Percentiles rank a stretch among this genome's conserved stretches.
These are phyloP conservation scores for Amylocystis lapponica DNA, from an alignment of 768 basidiomycete genomes.

Conservation along the genomic window DNA sequence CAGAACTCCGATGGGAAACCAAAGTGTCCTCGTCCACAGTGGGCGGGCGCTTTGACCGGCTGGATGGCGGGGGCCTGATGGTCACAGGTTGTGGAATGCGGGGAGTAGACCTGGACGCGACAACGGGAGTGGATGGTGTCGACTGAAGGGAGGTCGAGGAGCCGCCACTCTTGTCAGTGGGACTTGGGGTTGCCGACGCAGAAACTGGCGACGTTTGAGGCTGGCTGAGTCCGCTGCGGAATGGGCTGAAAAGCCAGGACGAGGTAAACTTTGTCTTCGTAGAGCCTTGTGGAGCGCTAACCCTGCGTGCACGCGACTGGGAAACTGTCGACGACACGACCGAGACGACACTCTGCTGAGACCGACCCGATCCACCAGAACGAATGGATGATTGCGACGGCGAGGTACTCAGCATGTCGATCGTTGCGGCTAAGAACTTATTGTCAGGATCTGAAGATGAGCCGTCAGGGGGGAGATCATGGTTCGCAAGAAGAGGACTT, in stretches of 20 bases:
- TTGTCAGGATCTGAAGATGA: slow-evolving; percentile 11
- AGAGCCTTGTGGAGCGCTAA: slow-evolving; percentile 31
- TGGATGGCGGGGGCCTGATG: slow-evolving; percentile 24
- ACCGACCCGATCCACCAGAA: slow-evolving; percentile 46
- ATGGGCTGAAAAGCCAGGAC: slow-evolving; percentile 77
- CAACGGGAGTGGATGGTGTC: too few relatives aligned
- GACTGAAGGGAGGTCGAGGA: not conserved
- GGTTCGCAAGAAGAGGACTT: slow-evolving; percentile 47
- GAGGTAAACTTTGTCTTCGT: slow-evolving; percentile 45
- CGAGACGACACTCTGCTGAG: slow-evolving; percentile 34
- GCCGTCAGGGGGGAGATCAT: slow-evolving; percentile 46
- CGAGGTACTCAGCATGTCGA: slow-evolving; percentile 44
- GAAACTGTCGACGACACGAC: slow-evolving; percentile 21
- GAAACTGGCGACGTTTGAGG: slow-evolving; percentile 55
- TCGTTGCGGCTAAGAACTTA: slow-evolving; percentile 11
- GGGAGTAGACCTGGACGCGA: slow-evolving; percentile 16
- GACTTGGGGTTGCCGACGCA: slow-evolving; percentile 28
- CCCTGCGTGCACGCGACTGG: slow-evolving; percentile 10
- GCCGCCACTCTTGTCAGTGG: slow-evolving; percentile 7
- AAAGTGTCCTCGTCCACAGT: slow-evolving; percentile 54
- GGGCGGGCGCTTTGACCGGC: slow-evolving; percentile 44
- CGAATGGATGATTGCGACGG: slow-evolving; percentile 65
- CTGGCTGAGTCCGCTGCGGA: slow-evolving; percentile 58
- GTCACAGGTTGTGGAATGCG: slow-evolving; percentile 38
- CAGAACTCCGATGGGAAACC: slow-evolving; percentile 39